A percentile compares a stretch with the other conserved stretches of the same genome.
Conservation (phyloP, 768 basidiomycete species). For the Neoboletus brunneissimus region DNA sequence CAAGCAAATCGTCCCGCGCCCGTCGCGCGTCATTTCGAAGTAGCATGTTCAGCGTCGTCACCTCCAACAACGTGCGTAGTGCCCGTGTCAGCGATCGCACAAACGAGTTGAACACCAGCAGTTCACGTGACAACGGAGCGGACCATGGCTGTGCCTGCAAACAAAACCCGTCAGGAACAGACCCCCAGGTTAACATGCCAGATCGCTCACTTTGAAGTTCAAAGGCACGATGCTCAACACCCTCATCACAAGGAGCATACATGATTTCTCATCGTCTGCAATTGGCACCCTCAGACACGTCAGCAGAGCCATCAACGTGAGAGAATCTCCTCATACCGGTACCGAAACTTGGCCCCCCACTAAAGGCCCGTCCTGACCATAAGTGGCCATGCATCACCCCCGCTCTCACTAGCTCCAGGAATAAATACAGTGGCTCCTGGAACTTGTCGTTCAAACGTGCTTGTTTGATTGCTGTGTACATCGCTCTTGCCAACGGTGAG, state of each 20-base stretch:
- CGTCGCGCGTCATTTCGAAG: slow-evolving; percentile 84
- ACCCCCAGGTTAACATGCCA: too few relatives aligned
- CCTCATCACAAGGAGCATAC: slow-evolving; percentile 95
- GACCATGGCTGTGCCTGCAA: slow-evolving; percentile 85
- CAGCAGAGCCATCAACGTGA: slow-evolving; percentile 29
- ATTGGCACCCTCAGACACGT: slow-evolving; percentile 17
- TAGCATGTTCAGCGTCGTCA: slow-evolving; percentile 89
- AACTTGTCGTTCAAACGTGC: slow-evolving; percentile 95
- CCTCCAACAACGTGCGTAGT: slow-evolving; percentile 85
- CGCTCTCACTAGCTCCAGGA: slow-evolving; percentile 93
- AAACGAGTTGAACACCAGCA: slow-evolving; percentile 98
- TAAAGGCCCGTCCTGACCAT: slow-evolving; percentile 85
- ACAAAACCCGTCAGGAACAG: slow-evolving; percentile 12
- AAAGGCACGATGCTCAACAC: slow-evolving; percentile 93
- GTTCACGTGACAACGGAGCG: slow-evolving; percentile 92
- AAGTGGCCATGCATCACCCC: slow-evolving; percentile 94
- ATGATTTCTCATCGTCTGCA: slow-evolving; percentile 88
- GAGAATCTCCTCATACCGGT: slow-evolving; percentile 53
- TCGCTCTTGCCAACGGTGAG: slow-evolving; percentile 86
- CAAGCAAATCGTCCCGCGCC: slow-evolving; percentile 85
- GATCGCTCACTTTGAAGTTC: slow-evolving; percentile 75
- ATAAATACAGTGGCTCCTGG: slow-evolving; percentile 93
- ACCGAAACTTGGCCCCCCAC: slow-evolving; percentile 94
- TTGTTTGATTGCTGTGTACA: slow-evolving; percentile 75
- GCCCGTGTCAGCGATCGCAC: slow-evolving; percentile 89